A percentile compares a stretch with the other conserved stretches of the same genome.
These are phyloP conservation scores for Closterium sp. DNA, from an alignment of 139 green algal genomes.

Conservation along the genomic window DNA sequence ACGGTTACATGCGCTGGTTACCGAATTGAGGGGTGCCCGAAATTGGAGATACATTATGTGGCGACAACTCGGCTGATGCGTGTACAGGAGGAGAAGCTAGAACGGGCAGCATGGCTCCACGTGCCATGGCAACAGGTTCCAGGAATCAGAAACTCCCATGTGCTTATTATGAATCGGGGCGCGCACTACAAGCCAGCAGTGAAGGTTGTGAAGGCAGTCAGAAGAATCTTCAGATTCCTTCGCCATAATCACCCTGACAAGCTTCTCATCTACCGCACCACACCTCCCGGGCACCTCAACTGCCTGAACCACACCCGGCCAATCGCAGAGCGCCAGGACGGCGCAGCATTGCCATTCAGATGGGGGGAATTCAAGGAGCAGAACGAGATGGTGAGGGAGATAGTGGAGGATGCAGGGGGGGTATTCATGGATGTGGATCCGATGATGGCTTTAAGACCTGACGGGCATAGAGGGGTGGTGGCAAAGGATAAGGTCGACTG, in stretches of 20 bases:
- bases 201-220: not conserved
- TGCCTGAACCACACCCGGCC: not conserved
- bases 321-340: not conserved
- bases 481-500: not conserved
- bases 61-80: not conserved
- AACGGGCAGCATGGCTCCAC: not conserved
- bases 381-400: not conserved
- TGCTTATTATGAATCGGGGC: not conserved
- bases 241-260: not conserved
- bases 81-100: not conserved
- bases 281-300: not conserved
- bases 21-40: not conserved
- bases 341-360: not conserved
- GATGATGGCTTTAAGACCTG: not conserved
- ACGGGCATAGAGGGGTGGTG: not conserved
- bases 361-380: not conserved
- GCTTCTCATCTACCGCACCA: not conserved
- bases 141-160: not conserved
- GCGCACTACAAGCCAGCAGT: not conserved
- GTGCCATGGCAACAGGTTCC: not conserved
- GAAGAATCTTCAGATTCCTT: not conserved
- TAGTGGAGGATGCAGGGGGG: not conserved
- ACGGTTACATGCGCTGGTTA: not conserved
- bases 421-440: constrained; percentile 5
- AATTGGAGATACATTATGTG: not conserved